Base-by-base conservation (phyloP, 2,329 filamentous ascomycete genomes). In the Beauveria pseudobassiana region DNA sequence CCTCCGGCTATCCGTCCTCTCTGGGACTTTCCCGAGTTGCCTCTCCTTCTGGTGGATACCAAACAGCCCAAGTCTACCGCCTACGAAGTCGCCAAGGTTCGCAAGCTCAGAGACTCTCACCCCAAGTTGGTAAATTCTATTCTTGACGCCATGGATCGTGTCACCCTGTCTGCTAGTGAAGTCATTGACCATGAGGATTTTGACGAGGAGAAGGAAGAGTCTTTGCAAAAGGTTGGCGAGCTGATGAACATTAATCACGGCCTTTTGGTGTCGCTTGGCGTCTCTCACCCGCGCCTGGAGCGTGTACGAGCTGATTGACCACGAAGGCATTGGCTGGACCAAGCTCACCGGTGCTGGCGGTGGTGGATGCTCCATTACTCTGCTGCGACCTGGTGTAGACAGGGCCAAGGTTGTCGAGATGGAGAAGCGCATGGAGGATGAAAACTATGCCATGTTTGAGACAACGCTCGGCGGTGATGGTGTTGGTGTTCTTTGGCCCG, bases 301-400 rank as follows among this genome's bases (percentile, higher is more conserved):
- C 86, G 93, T 38, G 87, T 99, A 67, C 87, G 95, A 96, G 75
- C 79, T 99, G 28, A 89, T 96, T 54, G 93, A 99, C 67, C 87
- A 95, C 68, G 85, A 91, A 62, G 89, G 88, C 46, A 89, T 97
- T 61, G 95, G 95, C 34, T 99, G 93, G 93, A 97, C 95, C 14
- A 99, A 99, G 74, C 82, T 99, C 62, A 99, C 95, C 0, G 95
- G 95, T 40, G 95, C 95, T 1, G 95, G 95, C 24, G 96, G 95
- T 14, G 96, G 95, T 62, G 95, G 95, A 3, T 98, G 96, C 74
- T 93, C 93, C 3, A 98, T 99, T 67, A 96, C 93, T 0, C 79
- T 99, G 4, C 80, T 99, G 54, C 89, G 88, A 65, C 89, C 90
- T 0, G 84, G 84, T 34, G 78, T 83, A 1, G 71, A 83, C 7